Base-by-base conservation (phyloP, 768 basidiomycete genomes). In the Russula lepida region DNA sequence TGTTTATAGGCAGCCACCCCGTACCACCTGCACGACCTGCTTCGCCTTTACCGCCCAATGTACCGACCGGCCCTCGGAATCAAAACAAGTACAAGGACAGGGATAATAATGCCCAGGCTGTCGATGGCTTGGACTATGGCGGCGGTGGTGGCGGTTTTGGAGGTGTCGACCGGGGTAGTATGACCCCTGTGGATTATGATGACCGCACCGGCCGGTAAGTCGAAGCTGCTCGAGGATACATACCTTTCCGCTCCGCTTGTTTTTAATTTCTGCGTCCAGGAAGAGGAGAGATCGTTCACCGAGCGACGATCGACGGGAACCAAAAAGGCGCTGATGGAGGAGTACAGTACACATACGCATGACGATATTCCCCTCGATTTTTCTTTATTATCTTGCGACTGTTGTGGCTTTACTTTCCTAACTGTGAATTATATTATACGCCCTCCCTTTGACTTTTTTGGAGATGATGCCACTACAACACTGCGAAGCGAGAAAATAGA, bases 31-130 rank as follows among this genome's bases (percentile, higher is more conserved):
- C 84, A 37, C 81, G 90, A 60, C 86, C 91, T 4, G 86, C 89
- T 6, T 92, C 91, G 0, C 91, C 91, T 19, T 78, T 93, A 1
- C 91, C 91, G 1, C 89, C 91, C 15, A 85, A 85, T 60, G 91
- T 93, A 21, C 91, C 91, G 1, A 93, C 91, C 0, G 91, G 91
- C 1, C 91, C 91, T 13, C 79, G 91, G 47, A 92, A 92, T 71
- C 88, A 89, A 72, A 89, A 89, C 69, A 90, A 90, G 70, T 92
- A 93, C 75, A 92, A 92, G 76, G 91, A 93, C 71, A 80, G 89
- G 44, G 90, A 92, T 69, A 84, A 83, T 17, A 89, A 89, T 68
- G 87, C 88, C 1, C 86, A 89, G 62, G 89, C 89, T 28, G 88
- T 90, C 13, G 90, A 92, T 69, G 90, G 91, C n/a, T 72, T 93